A percentile compares a stretch with the other conserved stretches of the same genome.
phyloP scores from a whole-genome alignment of 2,329 filamentous ascomycete species.

The Pseudocercospora musae region DNA sequence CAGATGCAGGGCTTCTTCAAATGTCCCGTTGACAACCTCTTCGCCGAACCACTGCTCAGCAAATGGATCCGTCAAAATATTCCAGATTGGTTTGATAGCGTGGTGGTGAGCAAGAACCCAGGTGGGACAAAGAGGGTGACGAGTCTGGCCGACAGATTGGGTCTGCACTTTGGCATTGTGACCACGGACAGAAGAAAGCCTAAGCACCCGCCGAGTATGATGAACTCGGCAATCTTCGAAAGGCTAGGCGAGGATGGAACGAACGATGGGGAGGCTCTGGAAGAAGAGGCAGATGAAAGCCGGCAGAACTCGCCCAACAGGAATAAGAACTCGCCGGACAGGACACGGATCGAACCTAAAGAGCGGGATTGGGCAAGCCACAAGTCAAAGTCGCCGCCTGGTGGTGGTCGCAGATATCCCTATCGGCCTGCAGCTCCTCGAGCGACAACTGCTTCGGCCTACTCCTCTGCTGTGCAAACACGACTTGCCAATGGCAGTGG shows the following conservation, averaged over 20 bases:
- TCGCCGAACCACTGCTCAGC: conserved; percentile 90
- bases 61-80: conserved; percentile 94
- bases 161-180: conserved; percentile 96
- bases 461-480: conserved; percentile 17
- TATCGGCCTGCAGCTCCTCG: conserved; percentile 15
- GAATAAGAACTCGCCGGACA: conserved; percentile 10
- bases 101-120: conserved; percentile 97
- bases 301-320: not conserved
- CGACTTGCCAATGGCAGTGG: conserved; percentile 29
- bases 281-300: conserved; percentile 23
- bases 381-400: conserved; percentile 16
- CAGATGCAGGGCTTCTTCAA: conserved; percentile 99
- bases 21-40: conserved; percentile 94
- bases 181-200: conserved; percentile 69
- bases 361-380: conserved; percentile 30
- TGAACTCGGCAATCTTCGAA: conserved; percentile 71
- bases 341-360: conserved; percentile 15
- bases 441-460: conserved; percentile 19
- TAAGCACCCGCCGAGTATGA: conserved; percentile 58
- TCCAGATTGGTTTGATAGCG: conserved; percentile 80
- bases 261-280: conserved; percentile 33
- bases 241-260: conserved; percentile 42
- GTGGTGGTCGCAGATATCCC: conserved; percentile 9
- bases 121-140: conserved; percentile 97
- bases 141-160: conserved; percentile 88